phyloP scores from a whole-genome alignment of 2,329 filamentous ascomycete species.

The Alternaria metachromatica region DNA sequence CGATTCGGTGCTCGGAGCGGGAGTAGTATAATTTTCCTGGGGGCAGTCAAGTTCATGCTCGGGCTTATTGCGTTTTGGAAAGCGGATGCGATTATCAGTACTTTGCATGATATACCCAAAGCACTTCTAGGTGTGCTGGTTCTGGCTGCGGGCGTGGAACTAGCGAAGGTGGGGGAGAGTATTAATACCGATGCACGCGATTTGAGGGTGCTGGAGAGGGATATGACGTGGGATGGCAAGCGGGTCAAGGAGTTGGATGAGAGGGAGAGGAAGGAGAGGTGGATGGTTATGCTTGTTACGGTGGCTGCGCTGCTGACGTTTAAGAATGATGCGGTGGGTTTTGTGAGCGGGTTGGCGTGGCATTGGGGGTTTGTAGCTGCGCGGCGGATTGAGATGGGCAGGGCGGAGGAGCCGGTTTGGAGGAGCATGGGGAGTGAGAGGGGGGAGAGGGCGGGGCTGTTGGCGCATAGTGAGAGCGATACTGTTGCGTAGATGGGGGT shows the following conservation, averaged over 20 bases:
- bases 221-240: conserved; percentile 46
- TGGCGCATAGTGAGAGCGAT: conserved; percentile 39
- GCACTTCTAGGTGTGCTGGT: conserved; percentile 86
- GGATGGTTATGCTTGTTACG: conserved; percentile 90
- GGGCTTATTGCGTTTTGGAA: conserved; percentile 69
- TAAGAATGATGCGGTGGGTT: conserved; percentile 88
- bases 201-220: conserved; percentile 54
- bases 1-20: conserved; percentile 91
- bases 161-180: conserved; percentile 83
- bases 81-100: conserved; percentile 72
- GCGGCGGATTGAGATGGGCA: conserved; percentile 26
- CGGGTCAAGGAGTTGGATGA: conserved; percentile 65
- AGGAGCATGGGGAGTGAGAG: conserved; percentile 24
- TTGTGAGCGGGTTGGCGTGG: conserved; percentile 80
- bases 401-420: conserved; percentile 31
- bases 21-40: conserved; percentile 80
- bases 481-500: conserved; percentile 5
- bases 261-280: conserved; percentile 74
- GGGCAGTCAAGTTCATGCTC: conserved; percentile 74
- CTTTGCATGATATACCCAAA: conserved; percentile 76
- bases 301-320: conserved; percentile 83
- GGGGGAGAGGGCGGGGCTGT: conserved; percentile 30
- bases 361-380: conserved; percentile 67
- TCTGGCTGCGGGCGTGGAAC: conserved; percentile 84
- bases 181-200: conserved; percentile 76